phyloP scores from a whole-genome alignment of 2,329 filamentous ascomycete genomes.

The Fusarium coicis region DNA sequence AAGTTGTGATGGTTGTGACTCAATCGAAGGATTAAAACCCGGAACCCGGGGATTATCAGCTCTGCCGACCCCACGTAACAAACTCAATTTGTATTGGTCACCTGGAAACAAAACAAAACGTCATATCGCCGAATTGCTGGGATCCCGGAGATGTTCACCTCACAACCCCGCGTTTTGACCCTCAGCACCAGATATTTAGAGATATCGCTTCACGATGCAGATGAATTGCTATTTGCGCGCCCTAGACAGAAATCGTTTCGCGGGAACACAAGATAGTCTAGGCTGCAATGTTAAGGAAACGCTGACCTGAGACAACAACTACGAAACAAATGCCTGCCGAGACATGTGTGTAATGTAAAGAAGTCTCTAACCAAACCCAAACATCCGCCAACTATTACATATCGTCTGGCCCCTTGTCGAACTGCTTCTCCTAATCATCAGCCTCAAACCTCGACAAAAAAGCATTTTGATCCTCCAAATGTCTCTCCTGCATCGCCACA shows the following conservation, averaged over 20 bases:
- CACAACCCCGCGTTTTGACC: background rate
- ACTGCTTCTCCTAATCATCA: fast-evolving
- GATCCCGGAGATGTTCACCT: slow-evolving; percentile 3
- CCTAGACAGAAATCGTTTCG: fast-evolving
- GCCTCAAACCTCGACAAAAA: background rate
- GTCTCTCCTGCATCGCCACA: background rate
- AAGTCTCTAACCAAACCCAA: background rate
- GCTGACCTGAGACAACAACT: background rate
- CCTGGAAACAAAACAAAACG: background rate
- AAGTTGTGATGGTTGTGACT: background rate
- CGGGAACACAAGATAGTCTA: too few species aligned
- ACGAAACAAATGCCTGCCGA: background rate
- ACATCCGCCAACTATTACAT: background rate
- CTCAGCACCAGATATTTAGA: background rate
- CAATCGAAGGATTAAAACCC: background rate
- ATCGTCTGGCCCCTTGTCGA: fast-evolving
- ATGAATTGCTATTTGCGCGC: background rate
- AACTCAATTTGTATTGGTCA: slow-evolving; percentile 5
- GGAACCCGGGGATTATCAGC: slow-evolving; percentile 13
- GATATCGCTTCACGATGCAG: background rate
- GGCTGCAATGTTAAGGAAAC: background rate
- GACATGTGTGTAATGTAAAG: background rate
- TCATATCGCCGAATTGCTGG: slow-evolving; percentile 18
- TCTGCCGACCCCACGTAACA: background rate
- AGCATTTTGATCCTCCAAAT: background rate